phyloP scores from a whole-genome alignment of 2,329 filamentous ascomycete genomes.

The Ascochyta rabiei region DNA sequence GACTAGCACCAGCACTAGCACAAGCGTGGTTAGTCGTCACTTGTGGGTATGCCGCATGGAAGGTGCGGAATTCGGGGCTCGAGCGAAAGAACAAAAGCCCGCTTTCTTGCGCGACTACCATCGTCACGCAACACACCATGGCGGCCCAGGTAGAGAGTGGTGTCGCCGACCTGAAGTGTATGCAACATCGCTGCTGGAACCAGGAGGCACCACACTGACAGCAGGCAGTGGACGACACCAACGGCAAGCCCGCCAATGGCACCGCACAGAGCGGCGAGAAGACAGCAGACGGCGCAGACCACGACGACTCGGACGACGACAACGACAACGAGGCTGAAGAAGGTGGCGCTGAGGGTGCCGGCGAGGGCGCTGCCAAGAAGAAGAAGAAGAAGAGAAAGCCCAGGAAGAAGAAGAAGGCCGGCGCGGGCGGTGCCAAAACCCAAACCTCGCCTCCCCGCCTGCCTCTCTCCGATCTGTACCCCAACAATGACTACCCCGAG shows the following conservation, averaged over 20 bases:
- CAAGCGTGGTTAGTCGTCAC: constrained; percentile 1
- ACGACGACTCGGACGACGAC: constrained; percentile 62
- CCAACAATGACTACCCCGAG: constrained; percentile 72
- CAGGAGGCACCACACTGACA: constrained; percentile 6
- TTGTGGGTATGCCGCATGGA: constrained; percentile 1
- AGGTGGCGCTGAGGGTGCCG: constrained; percentile 44
- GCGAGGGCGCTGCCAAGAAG: constrained; percentile 64
- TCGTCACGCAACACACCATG: constrained; percentile 35
- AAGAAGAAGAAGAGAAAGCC: constrained; percentile 87
- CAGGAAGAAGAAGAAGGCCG: constrained; percentile 70
- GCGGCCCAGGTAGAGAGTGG: constrained; percentile 47
- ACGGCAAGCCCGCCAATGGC: constrained; percentile 39
- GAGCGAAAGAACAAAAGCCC: constrained; percentile 2
- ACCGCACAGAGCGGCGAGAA: constrained; percentile 41
- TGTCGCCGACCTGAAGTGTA: constrained; percentile 48
- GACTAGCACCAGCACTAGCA: too few relatives aligned
- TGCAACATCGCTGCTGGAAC: constrained; percentile 2
- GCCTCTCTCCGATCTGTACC: constrained; percentile 74
- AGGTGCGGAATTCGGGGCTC: constrained; percentile 23
- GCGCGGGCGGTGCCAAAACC: constrained; percentile 60
- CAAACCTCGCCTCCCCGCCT: constrained; percentile 82
- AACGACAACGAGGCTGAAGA: constrained; percentile 61
- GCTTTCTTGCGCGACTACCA: not conserved
- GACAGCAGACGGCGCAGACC: constrained; percentile 55
- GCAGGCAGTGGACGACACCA: constrained; percentile 45